Base-by-base conservation (phyloP, 1,284 basidiomycete genomes). In the Tylopilus orsonianus region DNA sequence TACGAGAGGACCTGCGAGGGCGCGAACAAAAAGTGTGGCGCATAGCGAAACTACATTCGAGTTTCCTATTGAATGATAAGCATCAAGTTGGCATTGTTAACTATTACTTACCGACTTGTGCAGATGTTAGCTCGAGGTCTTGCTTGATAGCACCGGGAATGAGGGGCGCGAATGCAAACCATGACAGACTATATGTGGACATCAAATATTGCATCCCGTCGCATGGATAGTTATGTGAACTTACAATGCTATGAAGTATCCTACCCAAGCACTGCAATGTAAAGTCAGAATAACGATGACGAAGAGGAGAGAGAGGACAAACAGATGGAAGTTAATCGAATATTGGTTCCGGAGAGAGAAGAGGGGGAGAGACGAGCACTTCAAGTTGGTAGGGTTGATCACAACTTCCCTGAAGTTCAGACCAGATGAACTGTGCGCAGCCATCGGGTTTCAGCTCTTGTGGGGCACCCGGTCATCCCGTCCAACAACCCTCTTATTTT, bases 161-260 rank as follows among this genome's bases (percentile, higher is more conserved):
- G 9, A 86, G 71, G 0, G 82, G 81, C 14, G 80, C 71, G 59
- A 85, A 84, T 0, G 82, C 81, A 52, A 85, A 86, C 83, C 83
- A 86, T 13, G 80, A 77, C 18, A 82, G 60, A 54, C 70, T 71
- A 33, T 27, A 18, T 16, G 8, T 12, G 5, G 12, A 66, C 61
- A 8, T 61, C 58, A 30, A 65, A 57, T 41, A 62, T 59, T 50
- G 60, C 56, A 6, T 48, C 53, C 16, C 58, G 51, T 56, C 32
- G 19, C 45, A 53, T 10, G 12, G 22, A 30, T 7, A 29, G 18
- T 12, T n/a, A 12, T 8, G 7, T 7, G 26, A 27, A 38, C 61
- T 50, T 49, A 72, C 64, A 69, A 69, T 7, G 75, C 75, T 4
- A 71, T 63, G 55, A 75, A 73, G 64, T 73, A 79, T 27, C 66